Evolutionary conservation across 2,329 filamentous ascomycete genomes (phyloP).

Genomic region (Colletotrichum somersetense): DNA sequence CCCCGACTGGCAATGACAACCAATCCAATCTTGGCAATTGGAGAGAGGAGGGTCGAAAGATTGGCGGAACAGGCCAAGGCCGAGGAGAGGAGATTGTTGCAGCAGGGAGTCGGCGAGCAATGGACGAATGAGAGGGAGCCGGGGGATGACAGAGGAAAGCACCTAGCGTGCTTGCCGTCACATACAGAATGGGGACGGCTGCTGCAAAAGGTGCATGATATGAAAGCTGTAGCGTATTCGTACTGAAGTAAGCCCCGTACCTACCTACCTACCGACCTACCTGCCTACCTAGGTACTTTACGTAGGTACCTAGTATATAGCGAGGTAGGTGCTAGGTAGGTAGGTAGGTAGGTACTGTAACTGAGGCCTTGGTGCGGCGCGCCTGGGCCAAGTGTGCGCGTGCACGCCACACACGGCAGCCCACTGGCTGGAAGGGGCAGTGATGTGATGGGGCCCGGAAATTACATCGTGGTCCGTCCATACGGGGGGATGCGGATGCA

Average conservation of each 20-base stretch:
- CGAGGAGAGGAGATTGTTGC: slow-evolving; percentile 20
- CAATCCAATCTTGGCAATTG: slow-evolving; percentile 4
- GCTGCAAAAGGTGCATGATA: slow-evolving; percentile 14
- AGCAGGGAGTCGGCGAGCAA: slow-evolving; percentile 17
- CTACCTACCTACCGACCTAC: too few species aligned
- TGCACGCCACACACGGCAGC: slow-evolving; percentile 36
- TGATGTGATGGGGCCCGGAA: slow-evolving; percentile 40
- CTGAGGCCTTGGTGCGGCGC: slow-evolving; percentile 15
- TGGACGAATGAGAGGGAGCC: slow-evolving; percentile 29
- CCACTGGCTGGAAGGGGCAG: slow-evolving; percentile 39
- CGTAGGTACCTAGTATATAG: too few species aligned
- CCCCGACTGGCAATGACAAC: not conserved
- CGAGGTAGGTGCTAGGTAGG: too few species aligned
- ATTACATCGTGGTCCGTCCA: slow-evolving; percentile 36
- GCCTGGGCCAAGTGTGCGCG: slow-evolving; percentile 45
- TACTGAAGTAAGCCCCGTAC: not conserved
- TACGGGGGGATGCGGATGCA: slow-evolving; percentile 12
- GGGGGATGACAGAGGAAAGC: slow-evolving; percentile 25
- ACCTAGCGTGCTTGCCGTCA: slow-evolving; percentile 30
- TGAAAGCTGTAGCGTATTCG: not conserved
- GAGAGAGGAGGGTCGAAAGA: slow-evolving; percentile 13
- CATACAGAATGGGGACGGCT: slow-evolving; percentile 37
- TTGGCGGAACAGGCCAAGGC: slow-evolving; percentile 26
- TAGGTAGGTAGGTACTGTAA: not conserved
- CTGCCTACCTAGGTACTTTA: too few species aligned